Evolutionary conservation across 2,329 filamentous ascomycete genomes (phyloP), one percentile per base, ranked within the genome.

Genomic region (Claviceps sp.): DNA sequence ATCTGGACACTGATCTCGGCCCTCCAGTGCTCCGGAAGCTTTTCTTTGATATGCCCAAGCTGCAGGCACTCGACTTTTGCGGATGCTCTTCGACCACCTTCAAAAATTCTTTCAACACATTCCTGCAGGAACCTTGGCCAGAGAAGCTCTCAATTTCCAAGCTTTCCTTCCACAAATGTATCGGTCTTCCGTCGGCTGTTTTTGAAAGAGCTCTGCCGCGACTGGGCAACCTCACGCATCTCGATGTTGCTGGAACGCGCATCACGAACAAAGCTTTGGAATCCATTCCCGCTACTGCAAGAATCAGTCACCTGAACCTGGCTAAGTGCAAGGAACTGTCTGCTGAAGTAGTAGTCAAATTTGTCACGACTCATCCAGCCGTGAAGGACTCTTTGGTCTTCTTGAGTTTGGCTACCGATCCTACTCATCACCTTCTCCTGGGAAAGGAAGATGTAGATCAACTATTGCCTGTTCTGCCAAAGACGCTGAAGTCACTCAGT

Each of bases 211-310:
- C 91, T 16, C 72, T 93, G 11, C 84, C 87, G n/a, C 79, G 80
- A n/a, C 72, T 91, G 47, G 65, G 72, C 26, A 73, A 77, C 51
- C 70, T 89, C 51, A 91, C 87, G 1, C 86, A 90, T 63, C 77
- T 93, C 40, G 87, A 93, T 61, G 74, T 90, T n/a, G 80, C 84
- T 10, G 85, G 86, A 58, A 90, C 87, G 1, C 79, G 84, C 58
- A 80, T 93, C 59, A 89, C 82, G 38, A 80, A 89, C 64, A 70
- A 74, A 24, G 86, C 87, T 4, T 73, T 93, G 16, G 71, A 77
- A 58, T 80, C 80, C 19, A 86, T 91, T 56, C 85, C 87, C 1
- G 63, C 73, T n/a, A 82, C 82, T 4, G 87, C 87, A 11, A 74
- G 72, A 56, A 76, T 91, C 57, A 89, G 84, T 1, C 87, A 93